Evolutionary conservation across 768 basidiomycete genomes (phyloP), one percentile per base, ranked within the genome.

Genomic region (Crucibulum laeve): DNA sequence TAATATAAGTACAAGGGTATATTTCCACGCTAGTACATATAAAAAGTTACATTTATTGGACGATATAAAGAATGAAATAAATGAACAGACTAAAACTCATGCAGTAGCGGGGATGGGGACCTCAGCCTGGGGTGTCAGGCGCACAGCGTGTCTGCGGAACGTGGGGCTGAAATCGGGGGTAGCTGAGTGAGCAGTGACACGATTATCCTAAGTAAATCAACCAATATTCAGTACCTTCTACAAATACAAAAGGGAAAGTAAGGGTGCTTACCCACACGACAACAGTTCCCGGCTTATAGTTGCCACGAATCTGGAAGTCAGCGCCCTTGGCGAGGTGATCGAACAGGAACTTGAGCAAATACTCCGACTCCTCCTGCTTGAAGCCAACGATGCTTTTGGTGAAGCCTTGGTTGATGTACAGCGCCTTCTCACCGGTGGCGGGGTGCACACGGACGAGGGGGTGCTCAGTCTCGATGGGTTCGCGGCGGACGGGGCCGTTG

Each of bases 371-470:
- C 49, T 80, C 77, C 7, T 62, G 34, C 46, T 73, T 75, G 64
- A 66, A 77, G 4, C 79, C 78, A 34, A 79, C 76, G 54, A 80
- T 79, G 49, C 64, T 66, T 23, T 61, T 58, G 3, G 77, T 77
- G 65, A 79, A 79, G 23, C 71, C 74, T 42, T 67, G 68, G 59
- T 80, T 80, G 60, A 82, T 62, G 53, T 76, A 79, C 15, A 82
- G 62, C 1, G 74, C 75, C 59, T 82, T 80, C 55, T 80, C 74
- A n/a, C 78, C 78, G 0, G 81, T 82, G 1, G 73, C 75, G 14
- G 80, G 81, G 56, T 82, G 80, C 11, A 67, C 61, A 45, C 80
- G 73, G 45, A 82, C 78, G 51, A 79, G 42, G 4, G 77, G 75
- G 57, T 77, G 79, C 71, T 68, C 66, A 15, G 65, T 64, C 50